These are phyloP conservation scores for Cyclotella cryptica DNA, from an alignment of 108 stramenopile species.

Conservation along the genomic window DNA sequence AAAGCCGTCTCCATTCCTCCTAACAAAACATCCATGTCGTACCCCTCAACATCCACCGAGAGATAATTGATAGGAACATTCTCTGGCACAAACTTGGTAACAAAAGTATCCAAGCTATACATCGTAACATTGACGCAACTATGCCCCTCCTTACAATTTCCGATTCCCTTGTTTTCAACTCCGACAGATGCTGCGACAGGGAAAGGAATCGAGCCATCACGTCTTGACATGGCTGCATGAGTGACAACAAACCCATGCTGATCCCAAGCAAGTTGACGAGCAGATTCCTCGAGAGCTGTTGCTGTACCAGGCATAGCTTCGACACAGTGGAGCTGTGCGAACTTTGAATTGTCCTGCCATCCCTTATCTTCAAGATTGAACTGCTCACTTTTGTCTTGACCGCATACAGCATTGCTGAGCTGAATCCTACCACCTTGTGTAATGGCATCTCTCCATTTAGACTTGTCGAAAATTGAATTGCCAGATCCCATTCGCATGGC, in stretches of 20 bases:
- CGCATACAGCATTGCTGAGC: constrained; percentile 22
- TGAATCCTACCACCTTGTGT: constrained; percentile 12
- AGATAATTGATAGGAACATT: constrained; percentile 28
- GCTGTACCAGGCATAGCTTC: constrained; percentile 69
- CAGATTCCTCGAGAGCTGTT: constrained; percentile 1
- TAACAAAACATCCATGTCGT: constrained; percentile 37
- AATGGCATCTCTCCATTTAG: constrained; percentile 50
- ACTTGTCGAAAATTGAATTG: constrained; percentile 44
- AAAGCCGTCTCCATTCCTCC: constrained; percentile 16
- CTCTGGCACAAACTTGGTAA: constrained; percentile 10
- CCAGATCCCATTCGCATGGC: constrained; percentile 60
- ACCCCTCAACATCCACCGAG: constrained; percentile 41
- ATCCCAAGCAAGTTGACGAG: constrained; percentile 17
- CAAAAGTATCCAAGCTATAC: constrained; percentile 42
- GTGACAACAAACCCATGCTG: constrained; percentile 40
- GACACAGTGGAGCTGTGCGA: constrained; percentile 50
- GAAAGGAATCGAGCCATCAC: constrained; percentile 36
- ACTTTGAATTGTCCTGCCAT: background rate
- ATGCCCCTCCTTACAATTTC: constrained; percentile 26
- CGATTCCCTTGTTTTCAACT: constrained; percentile 39
- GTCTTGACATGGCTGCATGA: constrained; percentile 53
- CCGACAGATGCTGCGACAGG: constrained; percentile 36
- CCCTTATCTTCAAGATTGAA: constrained; percentile 6
- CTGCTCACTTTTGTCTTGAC: constrained; percentile 30
- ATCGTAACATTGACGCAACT: constrained; percentile 44